Evolutionary conservation across 2,329 filamentous ascomycete genomes (phyloP).

Genomic region (Stagonosporopsis rhizophila): DNA sequence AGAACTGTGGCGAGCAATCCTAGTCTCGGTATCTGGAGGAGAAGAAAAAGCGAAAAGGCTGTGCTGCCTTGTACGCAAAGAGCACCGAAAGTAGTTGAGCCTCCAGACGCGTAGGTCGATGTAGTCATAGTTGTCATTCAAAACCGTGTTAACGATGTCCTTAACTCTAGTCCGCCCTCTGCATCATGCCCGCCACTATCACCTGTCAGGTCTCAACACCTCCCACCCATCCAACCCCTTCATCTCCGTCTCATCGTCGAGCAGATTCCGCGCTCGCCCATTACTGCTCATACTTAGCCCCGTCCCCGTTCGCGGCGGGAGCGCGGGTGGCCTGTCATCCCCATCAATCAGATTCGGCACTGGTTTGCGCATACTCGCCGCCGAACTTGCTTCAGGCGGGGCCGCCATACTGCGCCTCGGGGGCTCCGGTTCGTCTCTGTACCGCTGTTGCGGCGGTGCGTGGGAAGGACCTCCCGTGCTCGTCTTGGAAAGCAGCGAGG

Average conservation of each 20-base stretch:
- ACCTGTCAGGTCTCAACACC: conserved; percentile 41
- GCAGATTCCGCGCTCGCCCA: conserved; percentile 32
- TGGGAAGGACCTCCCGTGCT: background rate
- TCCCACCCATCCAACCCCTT: conserved; percentile 49
- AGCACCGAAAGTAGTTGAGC: too few species aligned
- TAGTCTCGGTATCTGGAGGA: too few species aligned
- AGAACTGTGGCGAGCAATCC: too few species aligned
- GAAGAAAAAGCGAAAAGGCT: too few species aligned
- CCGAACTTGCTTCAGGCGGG: conserved; percentile 7
- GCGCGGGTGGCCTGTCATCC: conserved; percentile 32
- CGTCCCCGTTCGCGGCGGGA: conserved; percentile 44
- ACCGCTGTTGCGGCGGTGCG: conserved; percentile 17
- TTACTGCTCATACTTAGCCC: conserved; percentile 29
- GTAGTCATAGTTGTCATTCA: too few species aligned
- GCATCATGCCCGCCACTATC: too few species aligned
- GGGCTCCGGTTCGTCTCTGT: conserved; percentile 26
- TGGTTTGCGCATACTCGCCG: conserved; percentile 24
- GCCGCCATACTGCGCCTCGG: conserved; percentile 39
- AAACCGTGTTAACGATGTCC: too few species aligned
- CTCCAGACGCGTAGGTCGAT: too few species aligned
- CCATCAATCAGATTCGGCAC: conserved; percentile 31
- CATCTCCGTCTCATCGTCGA: conserved; percentile 48
- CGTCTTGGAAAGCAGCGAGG: conserved; percentile 33
- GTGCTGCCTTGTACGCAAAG: too few species aligned
- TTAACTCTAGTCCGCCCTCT: too few species aligned